Percentiles rank a stretch among this genome's conserved stretches.
These are phyloP conservation scores for Aspergillus asperescens DNA, from an alignment of 495 filamentous ascomycete genomes.

Conservation along the genomic window DNA sequence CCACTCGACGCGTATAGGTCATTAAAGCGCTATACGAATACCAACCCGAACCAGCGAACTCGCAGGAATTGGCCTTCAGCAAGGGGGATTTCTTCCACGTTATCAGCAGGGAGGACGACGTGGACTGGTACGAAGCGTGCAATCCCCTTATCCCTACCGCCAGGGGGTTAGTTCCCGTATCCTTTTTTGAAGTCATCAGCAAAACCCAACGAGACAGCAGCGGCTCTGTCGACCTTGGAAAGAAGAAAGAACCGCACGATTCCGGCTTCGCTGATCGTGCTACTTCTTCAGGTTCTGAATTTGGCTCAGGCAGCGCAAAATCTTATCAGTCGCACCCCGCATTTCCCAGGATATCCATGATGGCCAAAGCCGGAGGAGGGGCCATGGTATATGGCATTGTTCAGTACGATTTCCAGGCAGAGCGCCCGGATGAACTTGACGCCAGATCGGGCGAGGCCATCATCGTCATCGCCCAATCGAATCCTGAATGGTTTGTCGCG, in stretches of 20 bases:
- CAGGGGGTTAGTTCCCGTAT: conserved; percentile 85
- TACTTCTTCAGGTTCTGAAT: conserved; percentile 33
- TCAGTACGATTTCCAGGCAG: conserved; percentile 94
- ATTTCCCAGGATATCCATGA: conserved; percentile 46
- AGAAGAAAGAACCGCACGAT: conserved; percentile 62
- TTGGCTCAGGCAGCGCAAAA: conserved; percentile 20
- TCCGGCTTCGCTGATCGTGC: conserved; percentile 72
- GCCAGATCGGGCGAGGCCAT: conserved; percentile 94
- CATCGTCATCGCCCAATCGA: conserved; percentile 98
- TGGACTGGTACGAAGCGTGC: conserved; percentile 97
- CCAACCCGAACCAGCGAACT: conserved; percentile 56
- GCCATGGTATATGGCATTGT: conserved; percentile 96
- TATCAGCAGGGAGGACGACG: conserved; percentile 90
- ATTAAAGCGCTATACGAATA: conserved; percentile 97
- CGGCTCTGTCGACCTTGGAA: conserved; percentile 61
- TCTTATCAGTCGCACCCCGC: conserved; percentile 32
- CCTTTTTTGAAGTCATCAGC: conserved; percentile 85
- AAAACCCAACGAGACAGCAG: conserved; percentile 80
- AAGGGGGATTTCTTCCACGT: conserved; percentile 98
- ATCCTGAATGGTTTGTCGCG: conserved; percentile 98
- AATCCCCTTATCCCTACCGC: conserved; percentile 87
- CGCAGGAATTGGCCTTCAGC: conserved; percentile 80
- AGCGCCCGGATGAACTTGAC: conserved; percentile 90
- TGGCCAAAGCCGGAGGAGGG: conserved; percentile 59
- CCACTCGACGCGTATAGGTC: conserved; percentile 53